Evolutionary conservation across 208 protist species (phyloP).

Genomic region (Entamoeba moshkovskii): DNA sequence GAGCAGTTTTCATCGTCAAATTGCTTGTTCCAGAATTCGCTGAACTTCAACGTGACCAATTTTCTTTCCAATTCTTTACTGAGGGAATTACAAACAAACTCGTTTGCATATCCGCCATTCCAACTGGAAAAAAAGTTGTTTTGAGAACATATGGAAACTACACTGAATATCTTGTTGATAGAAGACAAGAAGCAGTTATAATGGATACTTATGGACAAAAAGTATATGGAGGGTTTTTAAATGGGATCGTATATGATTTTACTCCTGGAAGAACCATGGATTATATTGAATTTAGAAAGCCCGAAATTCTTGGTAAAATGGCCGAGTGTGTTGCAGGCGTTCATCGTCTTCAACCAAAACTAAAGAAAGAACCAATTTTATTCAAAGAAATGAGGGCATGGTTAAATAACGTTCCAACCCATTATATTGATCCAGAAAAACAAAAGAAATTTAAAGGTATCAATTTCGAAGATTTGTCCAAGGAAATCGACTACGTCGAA

Average conservation of each 20-base stretch:
- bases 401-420: background rate
- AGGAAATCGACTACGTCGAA: background rate
- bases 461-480: background rate
- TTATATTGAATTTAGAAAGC: background rate
- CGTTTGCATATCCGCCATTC: background rate
- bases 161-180: background rate
- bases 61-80: background rate
- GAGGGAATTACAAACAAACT: background rate
- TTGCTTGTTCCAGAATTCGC: background rate
- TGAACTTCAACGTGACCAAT: background rate
- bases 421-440: background rate
- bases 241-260: background rate
- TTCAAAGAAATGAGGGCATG: slow-evolving; percentile 2
- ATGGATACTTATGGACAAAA: slow-evolving; percentile 1
- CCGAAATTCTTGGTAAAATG: background rate
- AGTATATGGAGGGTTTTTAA: background rate
- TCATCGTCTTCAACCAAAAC: background rate
- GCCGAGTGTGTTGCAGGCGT: background rate
- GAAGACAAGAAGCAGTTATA: background rate
- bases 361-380: background rate
- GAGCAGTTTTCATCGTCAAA: background rate
- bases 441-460: background rate
- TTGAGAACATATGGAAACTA: background rate
- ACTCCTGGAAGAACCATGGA: background rate
- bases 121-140: background rate